Conservation (phyloP, 1,284 basidiomycete species). For the Leccinum solheimii region DNA sequence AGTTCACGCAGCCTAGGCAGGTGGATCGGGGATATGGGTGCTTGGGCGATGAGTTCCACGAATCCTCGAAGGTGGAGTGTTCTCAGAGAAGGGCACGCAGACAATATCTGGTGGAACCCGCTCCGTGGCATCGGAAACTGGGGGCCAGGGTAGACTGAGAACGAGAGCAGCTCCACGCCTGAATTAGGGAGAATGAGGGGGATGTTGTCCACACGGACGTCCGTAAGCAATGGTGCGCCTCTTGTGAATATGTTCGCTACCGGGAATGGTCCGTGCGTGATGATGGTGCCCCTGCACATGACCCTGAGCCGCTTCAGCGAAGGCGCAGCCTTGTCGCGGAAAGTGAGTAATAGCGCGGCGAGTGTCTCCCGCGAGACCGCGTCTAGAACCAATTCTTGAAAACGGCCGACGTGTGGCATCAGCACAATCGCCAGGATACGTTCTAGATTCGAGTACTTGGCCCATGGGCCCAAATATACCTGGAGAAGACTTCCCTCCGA, state of each 20-base stretch:
- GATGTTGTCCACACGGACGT: conserved; percentile 33
- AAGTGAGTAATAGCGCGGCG: conserved; percentile 21
- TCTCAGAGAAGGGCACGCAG: conserved; percentile 23
- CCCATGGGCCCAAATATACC: conserved; percentile 37
- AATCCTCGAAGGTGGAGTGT: conserved; percentile 34
- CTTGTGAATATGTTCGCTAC: conserved; percentile 25
- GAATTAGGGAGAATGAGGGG: conserved; percentile 28
- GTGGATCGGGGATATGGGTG: conserved; percentile 21
- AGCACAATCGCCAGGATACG: conserved; percentile 25
- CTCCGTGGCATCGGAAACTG: conserved; percentile 32
- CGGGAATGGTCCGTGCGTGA: conserved; percentile 31
- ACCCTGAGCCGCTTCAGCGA: conserved; percentile 27
- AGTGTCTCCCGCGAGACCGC: conserved; percentile 35
- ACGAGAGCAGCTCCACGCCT: conserved; percentile 23
- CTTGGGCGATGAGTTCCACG: conserved; percentile 27
- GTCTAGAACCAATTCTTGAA: conserved; percentile 33
- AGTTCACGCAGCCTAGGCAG: conserved; percentile 33
- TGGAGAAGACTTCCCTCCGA: conserved; percentile 33
- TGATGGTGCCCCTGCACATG: conserved; percentile 35
- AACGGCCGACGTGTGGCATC: conserved; percentile 33
- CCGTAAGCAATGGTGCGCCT: conserved; percentile 32
- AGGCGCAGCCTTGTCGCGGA: conserved; percentile 31
- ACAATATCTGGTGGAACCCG: conserved; percentile 25
- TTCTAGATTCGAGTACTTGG: conserved; percentile 34
- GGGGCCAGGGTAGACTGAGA: conserved; percentile 33